Evolutionary conservation across 345 rosid genomes (phyloP), one percentile per base, ranked within the genome.

Genomic region (Arabidopsis suecica): DNA sequence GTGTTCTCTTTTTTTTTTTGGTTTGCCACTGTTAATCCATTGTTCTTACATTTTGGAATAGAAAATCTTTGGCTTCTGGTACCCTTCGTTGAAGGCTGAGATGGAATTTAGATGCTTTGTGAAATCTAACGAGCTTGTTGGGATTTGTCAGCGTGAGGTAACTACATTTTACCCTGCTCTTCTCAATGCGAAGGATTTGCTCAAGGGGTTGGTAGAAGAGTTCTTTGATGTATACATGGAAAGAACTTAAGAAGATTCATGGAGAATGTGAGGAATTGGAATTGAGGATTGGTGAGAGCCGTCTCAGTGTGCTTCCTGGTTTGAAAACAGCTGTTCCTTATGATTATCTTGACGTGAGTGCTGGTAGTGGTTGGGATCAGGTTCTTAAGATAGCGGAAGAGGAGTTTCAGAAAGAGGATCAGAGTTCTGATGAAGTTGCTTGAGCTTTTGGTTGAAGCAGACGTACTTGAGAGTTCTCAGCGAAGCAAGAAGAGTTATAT

Each of bases 91-190:
- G 2, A 81, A 53, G 60, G 92, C 92, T 0, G 93, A 87, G 64
- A 87, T 88, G 93, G 97, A 93, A 53, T 93, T 89, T 69, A 87
- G 97, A 28, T 93, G 97, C 75, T 89, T 91, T 34, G 88, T 89
- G 5, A 64, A 66, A 59, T 79, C 72, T 7, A 82, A 75, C 6
- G 78, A 64, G 63, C 90, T 93, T 5, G 85, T 93, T 5, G 96
- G 91, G 20, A 80, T 89, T 47, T 84, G 90, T 9, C 96, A 90
- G 42, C 91, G 90, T 23, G 98, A 88, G 80, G 89, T 85, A 22
- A 93, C 96, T 0, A 91, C 92, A 6, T 93, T 82, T 74, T 91
- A 91, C 69, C 93, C 96, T 3, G 55, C 69, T 44, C 84, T 93
- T 22, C 38, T 80, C 7, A 85, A 75, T 66, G 80, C 82, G 84